Evolutionary conservation across 768 basidiomycete species (phyloP), one percentile per base, ranked within the genome.

Genomic region (Podaxis sp.): DNA sequence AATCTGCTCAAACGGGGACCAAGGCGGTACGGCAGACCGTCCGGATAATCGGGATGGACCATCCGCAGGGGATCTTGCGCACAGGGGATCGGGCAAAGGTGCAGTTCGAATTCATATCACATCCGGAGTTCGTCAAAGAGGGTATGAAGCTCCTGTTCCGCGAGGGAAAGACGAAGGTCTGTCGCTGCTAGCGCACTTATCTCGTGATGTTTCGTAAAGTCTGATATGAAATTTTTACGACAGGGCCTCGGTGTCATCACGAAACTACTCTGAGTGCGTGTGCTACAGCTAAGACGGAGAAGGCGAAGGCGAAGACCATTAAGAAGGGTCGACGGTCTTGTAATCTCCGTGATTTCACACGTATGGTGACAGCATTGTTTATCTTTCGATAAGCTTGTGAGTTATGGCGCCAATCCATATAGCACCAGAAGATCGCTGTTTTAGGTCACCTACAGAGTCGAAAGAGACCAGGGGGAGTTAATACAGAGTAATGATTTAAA

Each of bases 11-110:
- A 51, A 63, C 49, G 24, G 28, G 13, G 10, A 53, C n/a, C 66
- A 93, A 33, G 91, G 93, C 93, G 65, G 81, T 95, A 40, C 87
- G 93, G 33, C 95, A 97, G 78, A 97, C 95, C 1, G 95, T 96
- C 20, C 84, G 90, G 58, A 95, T 97, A 66, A 74, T 95, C n/a
- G 86, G 81, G 46, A 93, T 95, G 83, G 95, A 99, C 70, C 89
- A 95, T 66, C 91, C 93, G 6, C 89, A 92, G 70, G 90, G 90
- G 12, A 80, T 96, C 40, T 79, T 99, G 30, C 88, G 96, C 20
- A 99, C 96, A 0, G 97, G 97, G 3, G 97, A 99, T 71, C 85
- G 95, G 36, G 93, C 95, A 2, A 95, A 89, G 2, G 94, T 98
- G n/a, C 84, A 85, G 37, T 98, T 99, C 68, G 93, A 98, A 76